Conservation (phyloP, 2,329 filamentous ascomycete species). For the Metarhizium humberi region DNA sequence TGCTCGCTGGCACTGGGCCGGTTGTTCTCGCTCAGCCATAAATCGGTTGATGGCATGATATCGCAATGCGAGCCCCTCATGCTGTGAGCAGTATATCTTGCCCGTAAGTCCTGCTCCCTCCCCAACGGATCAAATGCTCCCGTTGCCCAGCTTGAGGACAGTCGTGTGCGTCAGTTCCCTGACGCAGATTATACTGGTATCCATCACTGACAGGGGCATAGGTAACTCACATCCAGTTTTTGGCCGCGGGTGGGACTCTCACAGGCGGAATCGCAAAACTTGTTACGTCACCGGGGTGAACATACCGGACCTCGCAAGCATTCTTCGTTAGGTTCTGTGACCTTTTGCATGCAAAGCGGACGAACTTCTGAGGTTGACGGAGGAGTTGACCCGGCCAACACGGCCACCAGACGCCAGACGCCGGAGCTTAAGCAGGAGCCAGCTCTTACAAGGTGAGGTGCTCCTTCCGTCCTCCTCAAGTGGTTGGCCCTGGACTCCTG, state of each 20-base stretch:
- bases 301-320: not conserved
- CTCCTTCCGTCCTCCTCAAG: not conserved
- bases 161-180: not conserved
- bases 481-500: no score
- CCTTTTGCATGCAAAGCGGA: not conserved
- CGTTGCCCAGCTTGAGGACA: not conserved
- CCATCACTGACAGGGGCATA: not conserved
- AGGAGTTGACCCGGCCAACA: not conserved
- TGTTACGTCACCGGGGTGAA: not conserved
- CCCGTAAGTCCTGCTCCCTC: not conserved
- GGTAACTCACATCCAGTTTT: not conserved
- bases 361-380: not conserved
- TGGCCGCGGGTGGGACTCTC: not conserved
- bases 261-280: not conserved
- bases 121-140: not conserved
- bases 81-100: not conserved
- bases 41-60: not conserved
- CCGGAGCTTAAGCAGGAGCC: no score
- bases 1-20: not conserved
- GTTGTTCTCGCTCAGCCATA: not conserved
- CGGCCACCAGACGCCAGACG: no score
- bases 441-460: not conserved
- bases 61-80: no score
- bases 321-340: not conserved
- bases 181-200: not conserved